Evolutionary conservation across 1,139 yeast genomes (phyloP).

Genomic region (Pichia terricola): DNA sequence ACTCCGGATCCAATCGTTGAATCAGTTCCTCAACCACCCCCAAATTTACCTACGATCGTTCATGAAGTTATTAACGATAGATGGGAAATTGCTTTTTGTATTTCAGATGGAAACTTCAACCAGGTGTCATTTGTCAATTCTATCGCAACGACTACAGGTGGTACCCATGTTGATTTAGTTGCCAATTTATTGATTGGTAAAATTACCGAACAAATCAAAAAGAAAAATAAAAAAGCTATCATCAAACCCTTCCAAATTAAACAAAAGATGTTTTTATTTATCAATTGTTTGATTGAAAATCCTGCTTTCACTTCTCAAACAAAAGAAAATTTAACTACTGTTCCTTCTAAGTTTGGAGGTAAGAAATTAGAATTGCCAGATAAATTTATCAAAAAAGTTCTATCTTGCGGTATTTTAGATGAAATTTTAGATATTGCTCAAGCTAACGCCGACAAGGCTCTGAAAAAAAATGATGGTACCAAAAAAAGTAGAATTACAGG

Average conservation of each 20-base stretch:
- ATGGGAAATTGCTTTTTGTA: conserved; percentile 96
- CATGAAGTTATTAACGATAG: conserved; percentile 71
- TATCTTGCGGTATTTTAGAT: conserved; percentile 76
- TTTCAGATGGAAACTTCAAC: conserved; percentile 81
- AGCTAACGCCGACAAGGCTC: conserved; percentile 79
- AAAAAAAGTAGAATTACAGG: conserved; percentile 81
- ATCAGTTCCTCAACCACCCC: conserved; percentile 8
- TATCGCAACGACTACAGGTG: conserved; percentile 95
- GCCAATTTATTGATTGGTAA: conserved; percentile 78
- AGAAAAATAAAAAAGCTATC: conserved; percentile 63
- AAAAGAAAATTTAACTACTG: conserved; percentile 89
- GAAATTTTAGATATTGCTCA: conserved; percentile 76
- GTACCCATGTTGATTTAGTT: conserved; percentile 85
- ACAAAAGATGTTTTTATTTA: conserved; percentile 81
- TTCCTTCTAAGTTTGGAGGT: conserved; percentile 83
- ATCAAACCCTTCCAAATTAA: conserved; percentile 84
- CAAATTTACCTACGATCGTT: conserved; percentile 55
- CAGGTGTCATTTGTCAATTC: conserved; percentile 97
- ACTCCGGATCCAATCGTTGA: conserved; percentile 2
- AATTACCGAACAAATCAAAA: conserved; percentile 63
- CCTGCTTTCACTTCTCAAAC: conserved; percentile 98
- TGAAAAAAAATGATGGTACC: conserved; percentile 87
- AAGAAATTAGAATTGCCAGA: conserved; percentile 62
- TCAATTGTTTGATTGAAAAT: conserved; percentile 88
- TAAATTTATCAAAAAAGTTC: conserved; percentile 59